Conservation (phyloP, 2,329 filamentous ascomycete genomes). For the Herpotrichia juniperi region DNA sequence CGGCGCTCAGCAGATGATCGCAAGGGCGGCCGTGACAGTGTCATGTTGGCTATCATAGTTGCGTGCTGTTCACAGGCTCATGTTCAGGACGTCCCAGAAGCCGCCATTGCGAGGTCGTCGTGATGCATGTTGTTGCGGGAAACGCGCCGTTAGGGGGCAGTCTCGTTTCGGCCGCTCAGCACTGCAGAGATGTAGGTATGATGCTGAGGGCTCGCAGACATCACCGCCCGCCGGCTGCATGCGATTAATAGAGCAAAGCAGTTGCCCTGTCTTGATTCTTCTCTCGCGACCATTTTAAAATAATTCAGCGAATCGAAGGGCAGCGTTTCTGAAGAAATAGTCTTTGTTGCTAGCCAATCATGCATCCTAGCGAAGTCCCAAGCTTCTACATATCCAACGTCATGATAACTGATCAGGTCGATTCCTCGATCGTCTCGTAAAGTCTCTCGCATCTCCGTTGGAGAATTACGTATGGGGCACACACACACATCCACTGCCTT, state of each 20-base stretch:
- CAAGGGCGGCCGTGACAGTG: slow-evolving; percentile 27
- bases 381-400: not conserved
- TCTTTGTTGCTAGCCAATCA: slow-evolving; percentile 2
- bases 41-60: slow-evolving; percentile 37
- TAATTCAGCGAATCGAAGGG: slow-evolving; percentile 2
- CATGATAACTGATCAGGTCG: not conserved
- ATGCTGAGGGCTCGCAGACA: slow-evolving; percentile 4
- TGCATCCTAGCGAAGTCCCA: not conserved
- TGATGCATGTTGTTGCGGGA: slow-evolving; percentile 12
- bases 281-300: not conserved
- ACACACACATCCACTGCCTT: not conserved
- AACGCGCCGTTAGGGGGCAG: slow-evolving; percentile 35
- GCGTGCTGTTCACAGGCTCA: slow-evolving; percentile 32
- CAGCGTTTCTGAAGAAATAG: not conserved
- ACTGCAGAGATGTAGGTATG: slow-evolving; percentile 4
- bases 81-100: slow-evolving; percentile 27
- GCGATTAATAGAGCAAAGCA: not conserved
- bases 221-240: not conserved
- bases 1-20: slow-evolving; percentile 37
- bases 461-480: not conserved
- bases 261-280: not conserved
- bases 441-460: too few species aligned
- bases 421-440: too few species aligned
- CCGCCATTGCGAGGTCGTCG: slow-evolving; percentile 35
- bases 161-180: slow-evolving; percentile 26